These are phyloP conservation scores for Amanita rimosa DNA, from an alignment of 768 basidiomycete genomes.

Conservation along the genomic window DNA sequence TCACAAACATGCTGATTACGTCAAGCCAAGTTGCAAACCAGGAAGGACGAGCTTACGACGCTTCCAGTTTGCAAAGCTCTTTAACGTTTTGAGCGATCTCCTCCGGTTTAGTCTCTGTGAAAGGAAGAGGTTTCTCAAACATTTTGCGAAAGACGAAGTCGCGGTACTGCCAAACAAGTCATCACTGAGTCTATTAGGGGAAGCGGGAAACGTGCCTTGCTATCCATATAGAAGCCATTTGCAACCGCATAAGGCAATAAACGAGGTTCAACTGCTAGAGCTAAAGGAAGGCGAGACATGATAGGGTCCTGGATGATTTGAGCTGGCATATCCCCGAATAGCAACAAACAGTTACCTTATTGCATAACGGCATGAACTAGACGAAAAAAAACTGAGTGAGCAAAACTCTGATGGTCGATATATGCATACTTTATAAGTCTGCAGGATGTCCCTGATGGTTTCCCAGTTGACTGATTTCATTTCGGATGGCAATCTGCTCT, in stretches of 20 bases:
- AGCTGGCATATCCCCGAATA: conserved; percentile 6
- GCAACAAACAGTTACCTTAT: conserved; percentile 34
- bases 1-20: conserved; percentile 60
- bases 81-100: conserved; percentile 63
- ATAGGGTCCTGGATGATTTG: conserved; percentile 49
- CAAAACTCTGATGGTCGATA: conserved; percentile 8
- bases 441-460: conserved; percentile 50
- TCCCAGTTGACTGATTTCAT: conserved; percentile 53
- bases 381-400: conserved; percentile 9
- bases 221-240: conserved; percentile 74
- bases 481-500: conserved; percentile 53
- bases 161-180: conserved; percentile 41
- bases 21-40: conserved; percentile 7
- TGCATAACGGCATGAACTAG: conserved; percentile 72
- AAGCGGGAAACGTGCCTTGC: conserved; percentile 36
- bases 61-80: conserved; percentile 60
- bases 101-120: conserved; percentile 41
- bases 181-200: not conserved
- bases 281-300: conserved; percentile 68
- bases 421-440: conserved; percentile 52
- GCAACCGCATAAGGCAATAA: conserved; percentile 58
- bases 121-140: conserved; percentile 49
- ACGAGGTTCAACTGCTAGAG: conserved; percentile 65
- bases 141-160: conserved; percentile 84
- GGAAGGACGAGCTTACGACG: conserved; percentile 34